Evolutionary conservation across 305 asterid species (phyloP).

Genomic region (Salvia sclarea): DNA sequence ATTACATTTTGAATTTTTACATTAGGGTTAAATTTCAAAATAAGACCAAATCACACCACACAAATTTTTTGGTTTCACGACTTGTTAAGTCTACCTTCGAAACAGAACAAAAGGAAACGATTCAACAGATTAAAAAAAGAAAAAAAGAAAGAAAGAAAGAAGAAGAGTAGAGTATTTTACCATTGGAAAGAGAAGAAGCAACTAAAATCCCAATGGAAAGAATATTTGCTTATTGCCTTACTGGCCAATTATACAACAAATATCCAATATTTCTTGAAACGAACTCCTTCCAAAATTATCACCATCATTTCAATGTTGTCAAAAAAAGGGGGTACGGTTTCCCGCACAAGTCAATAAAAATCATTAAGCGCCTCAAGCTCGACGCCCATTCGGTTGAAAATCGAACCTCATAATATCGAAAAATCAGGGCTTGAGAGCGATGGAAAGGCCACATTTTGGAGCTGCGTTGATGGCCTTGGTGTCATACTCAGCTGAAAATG

Average conservation of each 20-base stretch:
- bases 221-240: slow-evolving; percentile 35
- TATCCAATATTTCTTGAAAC: slow-evolving; percentile 30
- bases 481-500: slow-evolving; percentile 80
- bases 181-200: neutral
- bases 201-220: slow-evolving; percentile 21
- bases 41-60: too few relatives aligned
- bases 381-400: slow-evolving; percentile 18
- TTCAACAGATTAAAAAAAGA: neutral
- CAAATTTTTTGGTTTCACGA: too few relatives aligned
- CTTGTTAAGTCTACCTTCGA: too few relatives aligned
- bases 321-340: slow-evolving; percentile 40
- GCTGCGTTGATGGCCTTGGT: slow-evolving; percentile 45
- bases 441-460: slow-evolving; percentile 70
- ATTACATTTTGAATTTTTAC: too few relatives aligned
- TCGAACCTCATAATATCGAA: slow-evolving; percentile 28
- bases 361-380: slow-evolving; percentile 28
- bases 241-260: slow-evolving; percentile 39
- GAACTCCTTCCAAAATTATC: slow-evolving; percentile 32
- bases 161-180: neutral
- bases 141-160: neutral
- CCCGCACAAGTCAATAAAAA: slow-evolving; percentile 30
- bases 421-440: slow-evolving; percentile 71
- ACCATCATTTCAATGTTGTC: slow-evolving; percentile 36
- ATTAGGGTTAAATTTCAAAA: too few relatives aligned
- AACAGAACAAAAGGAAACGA: neutral